phyloP scores from a whole-genome alignment of 345 rosid species.

The Bruguiera gymnorhiza region DNA sequence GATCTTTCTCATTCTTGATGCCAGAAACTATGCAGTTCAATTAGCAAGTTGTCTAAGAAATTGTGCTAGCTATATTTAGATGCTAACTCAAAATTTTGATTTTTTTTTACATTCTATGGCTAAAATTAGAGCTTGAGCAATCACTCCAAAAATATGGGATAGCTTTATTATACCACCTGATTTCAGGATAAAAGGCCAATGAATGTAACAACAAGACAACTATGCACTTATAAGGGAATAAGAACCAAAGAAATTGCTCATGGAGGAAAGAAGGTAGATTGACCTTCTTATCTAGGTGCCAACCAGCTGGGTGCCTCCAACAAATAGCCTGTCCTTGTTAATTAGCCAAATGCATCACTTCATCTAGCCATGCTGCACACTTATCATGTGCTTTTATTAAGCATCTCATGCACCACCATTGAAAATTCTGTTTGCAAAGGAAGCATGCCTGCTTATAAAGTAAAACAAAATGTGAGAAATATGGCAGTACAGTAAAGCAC shows the following conservation, averaged over 20 bases:
- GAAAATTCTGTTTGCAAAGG: conserved; percentile 58
- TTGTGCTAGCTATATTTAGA: background rate
- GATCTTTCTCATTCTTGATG: background rate
- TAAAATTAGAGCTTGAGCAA: background rate
- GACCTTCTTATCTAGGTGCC: conserved; percentile 76
- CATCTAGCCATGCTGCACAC: conserved; percentile 78
- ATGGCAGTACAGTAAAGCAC: background rate
- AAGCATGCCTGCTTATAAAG: conserved; percentile 58
- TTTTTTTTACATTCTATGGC: background rate
- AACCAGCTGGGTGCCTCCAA: conserved; percentile 83
- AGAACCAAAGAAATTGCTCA: conserved; percentile 10
- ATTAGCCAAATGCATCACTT: conserved; percentile 49
- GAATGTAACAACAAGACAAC: background rate
- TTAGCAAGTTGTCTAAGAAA: background rate
- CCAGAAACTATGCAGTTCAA: background rate
- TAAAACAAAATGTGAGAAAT: background rate
- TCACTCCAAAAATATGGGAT: background rate
- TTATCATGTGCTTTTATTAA: conserved; percentile 67
- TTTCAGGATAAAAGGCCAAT: background rate
- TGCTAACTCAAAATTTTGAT: background rate
- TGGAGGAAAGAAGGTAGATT: conserved; percentile 48
- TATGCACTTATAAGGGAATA: background rate
- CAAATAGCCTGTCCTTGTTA: conserved; percentile 70
- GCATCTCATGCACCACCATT: conserved; percentile 72
- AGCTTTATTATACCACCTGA: background rate